phyloP scores from a whole-genome alignment of 106 monocot species.

The Dioscorea alata region DNA sequence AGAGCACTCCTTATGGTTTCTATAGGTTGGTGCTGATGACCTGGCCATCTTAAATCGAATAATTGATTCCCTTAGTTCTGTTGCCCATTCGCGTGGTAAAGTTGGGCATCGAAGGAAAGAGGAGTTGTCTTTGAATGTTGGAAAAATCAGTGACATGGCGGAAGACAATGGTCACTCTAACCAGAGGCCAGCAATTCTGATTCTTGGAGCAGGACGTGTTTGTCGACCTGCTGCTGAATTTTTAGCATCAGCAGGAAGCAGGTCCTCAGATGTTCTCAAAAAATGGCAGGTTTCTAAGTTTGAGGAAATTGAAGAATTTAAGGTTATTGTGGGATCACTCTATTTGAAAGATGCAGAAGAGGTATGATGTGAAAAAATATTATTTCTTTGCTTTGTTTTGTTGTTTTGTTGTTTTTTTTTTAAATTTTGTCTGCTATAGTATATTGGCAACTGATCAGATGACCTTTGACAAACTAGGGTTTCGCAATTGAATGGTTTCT shows the following conservation, averaged over 20 bases:
- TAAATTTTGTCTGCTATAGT: no score
- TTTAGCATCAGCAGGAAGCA: slow-evolving; percentile 46
- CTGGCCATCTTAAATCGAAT: slow-evolving; percentile 52
- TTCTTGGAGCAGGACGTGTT: slow-evolving; percentile 91
- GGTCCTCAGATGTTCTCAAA: slow-evolving; percentile 15
- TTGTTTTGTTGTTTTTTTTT: no score
- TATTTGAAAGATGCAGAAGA: slow-evolving; percentile 87
- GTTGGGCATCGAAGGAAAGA: slow-evolving; percentile 26
- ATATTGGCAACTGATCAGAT: no score
- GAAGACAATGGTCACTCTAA: slow-evolving; percentile 13
- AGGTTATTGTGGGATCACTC: slow-evolving; percentile 91
- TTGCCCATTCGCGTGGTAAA: slow-evolving; percentile 36
- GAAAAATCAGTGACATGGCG: slow-evolving; percentile 35
- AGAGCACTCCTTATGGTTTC: slow-evolving; percentile 7
- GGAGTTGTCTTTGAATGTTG: slow-evolving; percentile 43
- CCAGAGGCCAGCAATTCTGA: slow-evolving; percentile 48
- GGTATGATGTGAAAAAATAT: slow-evolving; percentile 32
- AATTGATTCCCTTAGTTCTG: slow-evolving; percentile 60
- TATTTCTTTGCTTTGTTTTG: neutral
- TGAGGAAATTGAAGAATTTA: slow-evolving; percentile 30
- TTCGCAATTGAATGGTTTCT: no score
- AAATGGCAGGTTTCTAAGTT: slow-evolving; percentile 12
- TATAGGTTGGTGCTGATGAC: slow-evolving; percentile 78
- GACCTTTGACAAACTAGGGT: no score
- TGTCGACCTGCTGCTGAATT: slow-evolving; percentile 84